Evolutionary conservation across 1,139 yeast genomes (phyloP).

Genomic region (Saccharomyces hybrid): DNA sequence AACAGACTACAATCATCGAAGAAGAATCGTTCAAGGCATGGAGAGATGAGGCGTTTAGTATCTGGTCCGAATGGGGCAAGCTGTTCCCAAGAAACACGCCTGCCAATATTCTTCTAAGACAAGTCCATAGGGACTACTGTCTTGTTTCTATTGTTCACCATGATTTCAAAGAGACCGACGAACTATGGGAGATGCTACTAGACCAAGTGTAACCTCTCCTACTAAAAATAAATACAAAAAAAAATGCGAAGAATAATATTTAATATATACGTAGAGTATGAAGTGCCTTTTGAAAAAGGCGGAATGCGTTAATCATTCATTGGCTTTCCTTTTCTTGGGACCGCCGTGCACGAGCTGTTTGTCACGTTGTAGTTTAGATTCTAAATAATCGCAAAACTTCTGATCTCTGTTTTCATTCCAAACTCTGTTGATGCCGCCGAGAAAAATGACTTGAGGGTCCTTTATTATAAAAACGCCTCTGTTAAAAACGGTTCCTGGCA

Average conservation of each 20-base stretch:
- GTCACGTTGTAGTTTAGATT: slow-evolving; percentile 19
- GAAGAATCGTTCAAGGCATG: slow-evolving; percentile 85
- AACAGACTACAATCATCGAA: slow-evolving; percentile 84
- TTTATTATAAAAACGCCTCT: slow-evolving; percentile 27
- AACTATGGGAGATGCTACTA: slow-evolving; percentile 62
- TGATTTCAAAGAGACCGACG: slow-evolving; percentile 66
- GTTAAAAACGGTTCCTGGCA: slow-evolving; percentile 21
- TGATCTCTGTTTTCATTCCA: slow-evolving; percentile 30
- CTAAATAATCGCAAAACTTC: slow-evolving; percentile 24
- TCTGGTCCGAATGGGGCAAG: slow-evolving; percentile 89
- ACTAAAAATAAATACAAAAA: not conserved
- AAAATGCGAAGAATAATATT: not conserved
- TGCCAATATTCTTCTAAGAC: slow-evolving; percentile 53
- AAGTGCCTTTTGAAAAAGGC: not conserved
- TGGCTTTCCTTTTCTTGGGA: slow-evolving; percentile 15
- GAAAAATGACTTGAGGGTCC: slow-evolving; percentile 16
- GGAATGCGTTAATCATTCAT: slow-evolving; percentile 2
- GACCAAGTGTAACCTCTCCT: slow-evolving; percentile 8
- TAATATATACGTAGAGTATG: not conserved
- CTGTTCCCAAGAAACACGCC: slow-evolving; percentile 45
- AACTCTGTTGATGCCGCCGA: slow-evolving; percentile 26
- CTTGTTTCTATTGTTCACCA: slow-evolving; percentile 83
- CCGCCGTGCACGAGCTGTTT: slow-evolving; percentile 4
- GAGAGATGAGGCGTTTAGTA: slow-evolving; percentile 87
- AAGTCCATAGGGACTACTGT: slow-evolving; percentile 54